These are phyloP conservation scores for Lodderomyces beijingensis DNA, from an alignment of 1,139 yeast genomes.

Conservation along the genomic window DNA sequence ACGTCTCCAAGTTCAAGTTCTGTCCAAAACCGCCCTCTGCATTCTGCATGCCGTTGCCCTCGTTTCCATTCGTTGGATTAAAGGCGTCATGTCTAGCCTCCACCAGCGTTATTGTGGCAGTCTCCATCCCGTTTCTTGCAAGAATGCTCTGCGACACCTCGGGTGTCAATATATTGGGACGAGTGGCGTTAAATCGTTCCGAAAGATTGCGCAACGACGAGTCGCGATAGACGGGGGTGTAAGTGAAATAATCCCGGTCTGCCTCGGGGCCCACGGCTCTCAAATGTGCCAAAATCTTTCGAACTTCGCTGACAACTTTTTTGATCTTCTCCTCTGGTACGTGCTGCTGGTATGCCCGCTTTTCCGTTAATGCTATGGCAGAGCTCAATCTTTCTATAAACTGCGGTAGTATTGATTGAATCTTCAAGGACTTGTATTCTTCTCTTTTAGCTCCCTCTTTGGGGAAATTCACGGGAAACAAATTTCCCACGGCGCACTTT, in stretches of 20 bases:
- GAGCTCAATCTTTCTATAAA: slow-evolving; percentile 36
- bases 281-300: slow-evolving; percentile 24
- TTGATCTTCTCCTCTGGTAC: slow-evolving; percentile 21
- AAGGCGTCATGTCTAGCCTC: slow-evolving; percentile 7
- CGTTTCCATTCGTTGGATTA: not conserved
- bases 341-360: slow-evolving; percentile 37
- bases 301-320: slow-evolving; percentile 23
- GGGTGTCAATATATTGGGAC: slow-evolving; percentile 37
- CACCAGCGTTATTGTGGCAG: slow-evolving; percentile 18
- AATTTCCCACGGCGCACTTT: slow-evolving; percentile 27
- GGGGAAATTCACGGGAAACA: slow-evolving; percentile 26
- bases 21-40: not conserved
- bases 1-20: not conserved
- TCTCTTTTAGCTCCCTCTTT: slow-evolving; percentile 12
- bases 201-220: slow-evolving; percentile 26
- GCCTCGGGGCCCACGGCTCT: slow-evolving; percentile 21
- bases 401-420: slow-evolving; percentile 32
- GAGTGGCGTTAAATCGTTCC: slow-evolving; percentile 27
- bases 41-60: slow-evolving; percentile 5
- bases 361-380: slow-evolving; percentile 36
- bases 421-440: slow-evolving; percentile 21
- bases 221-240: slow-evolving; percentile 25
- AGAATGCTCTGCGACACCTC: slow-evolving; percentile 37
- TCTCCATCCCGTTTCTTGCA: slow-evolving; percentile 27
- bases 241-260: slow-evolving; percentile 28